Evolutionary conservation across 345 rosid species (phyloP), one percentile per base, ranked within the genome.

Genomic region (Rubroshorea leprosula): DNA sequence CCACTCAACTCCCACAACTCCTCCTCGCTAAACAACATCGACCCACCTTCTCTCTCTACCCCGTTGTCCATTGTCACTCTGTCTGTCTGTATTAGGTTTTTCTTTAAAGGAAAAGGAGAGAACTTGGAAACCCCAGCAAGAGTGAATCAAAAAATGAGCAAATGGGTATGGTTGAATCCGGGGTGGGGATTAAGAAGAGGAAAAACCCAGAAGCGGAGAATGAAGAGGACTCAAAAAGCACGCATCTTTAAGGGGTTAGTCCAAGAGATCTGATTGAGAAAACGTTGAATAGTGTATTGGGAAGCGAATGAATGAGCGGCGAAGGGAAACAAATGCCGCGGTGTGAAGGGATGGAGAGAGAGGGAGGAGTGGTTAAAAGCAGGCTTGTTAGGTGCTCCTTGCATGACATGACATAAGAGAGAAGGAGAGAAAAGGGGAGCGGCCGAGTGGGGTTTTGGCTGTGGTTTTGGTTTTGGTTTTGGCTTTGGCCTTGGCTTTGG

Each of bases 1-100:
- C 89, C 99, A 61, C 89, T 83, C 57, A 94, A 73, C 76, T 87
- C 95, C 56, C 74, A 74, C 67, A 94, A 72, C 81, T 94, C 97
- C 71, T 94, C 99, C 47, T 87, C 86, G 72, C 84, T 78, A 64
- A 94, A 94, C 58, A 80, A 41, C 76, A 71, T 43, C 61, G 75
- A 68, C 70, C 78, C 79, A 67, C 73, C 75, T 53, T 74, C 79
- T 39, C 66, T 75, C 68, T 66, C 89, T 29, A 56, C 70, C 62
- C 78, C 88, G 62, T 77, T 77, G 50, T 86, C 88, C 96, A 89
- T 83, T 61, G 35, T 51, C 71, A 11, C 58, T 55, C 77, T 63
- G 54, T 10, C 19, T 20, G 64, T 16, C 49, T 55, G 17, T 55
- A 56, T 56, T 43, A 54, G 49, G 26, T 14, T 52, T 51, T 35